Base-by-base conservation (phyloP, 768 basidiomycete genomes). In the Phylloporus sp. region DNA sequence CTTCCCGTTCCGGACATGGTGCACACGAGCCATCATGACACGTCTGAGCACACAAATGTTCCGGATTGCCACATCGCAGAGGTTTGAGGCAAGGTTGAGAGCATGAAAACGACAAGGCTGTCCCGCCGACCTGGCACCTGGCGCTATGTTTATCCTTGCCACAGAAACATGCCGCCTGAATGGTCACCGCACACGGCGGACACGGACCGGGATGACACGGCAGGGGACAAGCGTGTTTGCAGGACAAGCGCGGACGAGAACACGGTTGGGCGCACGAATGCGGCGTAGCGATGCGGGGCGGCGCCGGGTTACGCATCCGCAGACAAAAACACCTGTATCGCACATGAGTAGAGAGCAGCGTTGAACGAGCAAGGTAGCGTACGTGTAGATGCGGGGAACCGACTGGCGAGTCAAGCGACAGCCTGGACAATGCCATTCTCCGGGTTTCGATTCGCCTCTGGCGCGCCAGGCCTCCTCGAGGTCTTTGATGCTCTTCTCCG, bases 191-290 rank as follows among this genome's bases (percentile, higher is more conserved):
- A 60, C 96, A 99, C 0, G 92, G 92, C 0, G 94, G 94, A 68
- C 96, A 99, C 0, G 95, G 96, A 0, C 95, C 96, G 0, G 96
- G 95, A 63, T 97, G 95, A 59, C 95, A 98, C 13, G 73, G 71
- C 13, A 92, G 62, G 0, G 92, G 80, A 63, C 94, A 98, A 0
- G 90, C 73, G 60, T 97, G 95, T 0, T 74, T 72, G 55, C 95
- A 99, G 0, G 55, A 55, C 23, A 70, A 67, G 3, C 84, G 78
- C 5, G 66, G 48, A 11, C 86, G 80, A 0, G 80, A 73, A 60
- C 88, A 90, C 0, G 81, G 74, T 50, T 77, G 77, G 1, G 77
- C 84, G 52, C 90, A 91, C 4, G 85, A 88, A 58, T 90, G 87
- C 1, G 85, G 84, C 3, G 82, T 86, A 0, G 84, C 76, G 4